Evolutionary conservation across 305 asterid genomes (phyloP).

Genomic region (Rubia occidens): DNA sequence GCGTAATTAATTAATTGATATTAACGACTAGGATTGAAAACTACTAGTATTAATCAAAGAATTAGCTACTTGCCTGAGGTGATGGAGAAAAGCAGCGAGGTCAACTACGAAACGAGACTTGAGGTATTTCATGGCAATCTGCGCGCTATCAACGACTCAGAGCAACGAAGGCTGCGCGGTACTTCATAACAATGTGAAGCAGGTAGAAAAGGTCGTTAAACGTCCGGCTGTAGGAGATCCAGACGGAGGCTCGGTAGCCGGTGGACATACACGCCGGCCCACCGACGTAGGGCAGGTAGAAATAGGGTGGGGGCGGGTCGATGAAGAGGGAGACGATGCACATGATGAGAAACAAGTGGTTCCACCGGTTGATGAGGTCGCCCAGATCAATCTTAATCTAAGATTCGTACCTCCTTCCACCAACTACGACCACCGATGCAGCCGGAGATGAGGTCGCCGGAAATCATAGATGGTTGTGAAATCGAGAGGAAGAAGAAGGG

Average conservation of each 20-base stretch:
- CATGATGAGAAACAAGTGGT: conserved; percentile 60
- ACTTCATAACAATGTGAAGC: conserved; percentile 69
- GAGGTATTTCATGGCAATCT: conserved; percentile 56
- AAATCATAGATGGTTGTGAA: too few relatives aligned
- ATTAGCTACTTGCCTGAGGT: conserved; percentile 95
- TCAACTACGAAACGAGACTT: conserved; percentile 61
- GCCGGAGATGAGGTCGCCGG: too few relatives aligned
- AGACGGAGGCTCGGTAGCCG: conserved; percentile 37
- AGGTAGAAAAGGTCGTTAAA: conserved; percentile 53
- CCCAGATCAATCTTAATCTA: too few relatives aligned
- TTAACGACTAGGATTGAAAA: too few relatives aligned
- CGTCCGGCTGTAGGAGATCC: conserved; percentile 49
- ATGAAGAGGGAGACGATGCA: conserved; percentile 68
- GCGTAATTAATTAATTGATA: too few relatives aligned
- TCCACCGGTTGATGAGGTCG: conserved; percentile 72
- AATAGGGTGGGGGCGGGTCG: conserved; percentile 85
- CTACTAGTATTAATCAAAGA: too few relatives aligned
- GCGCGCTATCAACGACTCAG: conserved; percentile 62
- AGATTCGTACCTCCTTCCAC: too few relatives aligned
- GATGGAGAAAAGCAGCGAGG: conserved; percentile 66
- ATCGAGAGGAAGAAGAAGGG: too few relatives aligned
- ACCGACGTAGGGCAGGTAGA: conserved; percentile 60
- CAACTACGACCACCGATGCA: too few relatives aligned
- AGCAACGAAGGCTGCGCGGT: conserved; percentile 81
- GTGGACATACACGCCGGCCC: conserved; percentile 56